phyloP scores from a whole-genome alignment of 2,329 filamentous ascomycete genomes.

The Boeremia exigua region DNA sequence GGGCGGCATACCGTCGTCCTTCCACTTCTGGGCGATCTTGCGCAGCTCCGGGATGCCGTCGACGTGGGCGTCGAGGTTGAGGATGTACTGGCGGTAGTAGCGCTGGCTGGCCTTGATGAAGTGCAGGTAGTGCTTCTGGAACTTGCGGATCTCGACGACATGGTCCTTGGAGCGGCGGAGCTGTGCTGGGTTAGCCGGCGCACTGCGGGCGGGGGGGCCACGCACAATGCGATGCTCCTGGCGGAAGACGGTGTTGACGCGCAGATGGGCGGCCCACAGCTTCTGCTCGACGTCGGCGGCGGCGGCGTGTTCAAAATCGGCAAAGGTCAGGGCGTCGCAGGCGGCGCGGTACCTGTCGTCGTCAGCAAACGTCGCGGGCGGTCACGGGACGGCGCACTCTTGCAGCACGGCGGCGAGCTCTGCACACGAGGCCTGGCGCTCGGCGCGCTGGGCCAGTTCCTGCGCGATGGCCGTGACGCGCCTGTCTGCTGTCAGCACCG shows the following conservation, averaged over 20 bases:
- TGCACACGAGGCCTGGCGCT: slow-evolving; percentile 57
- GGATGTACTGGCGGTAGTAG: slow-evolving; percentile 87
- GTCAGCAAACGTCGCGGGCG: slow-evolving; percentile 25
- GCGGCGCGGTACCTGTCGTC: slow-evolving; percentile 68
- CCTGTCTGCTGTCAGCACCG: slow-evolving; percentile 39
- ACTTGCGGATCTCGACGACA: slow-evolving; percentile 72
- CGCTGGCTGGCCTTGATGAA: slow-evolving; percentile 88
- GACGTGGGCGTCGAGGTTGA: slow-evolving; percentile 70
- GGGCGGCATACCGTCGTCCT: slow-evolving; percentile 40
- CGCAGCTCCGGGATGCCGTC: slow-evolving; percentile 64
- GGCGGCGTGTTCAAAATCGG: slow-evolving; percentile 71
- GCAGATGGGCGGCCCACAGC: slow-evolving; percentile 80
- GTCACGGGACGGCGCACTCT: slow-evolving; percentile 34
- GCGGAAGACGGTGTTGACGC: slow-evolving; percentile 80
- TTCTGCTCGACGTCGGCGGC: slow-evolving; percentile 69
- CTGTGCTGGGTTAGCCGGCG: slow-evolving; percentile 29
- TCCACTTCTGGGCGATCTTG: slow-evolving; percentile 58
- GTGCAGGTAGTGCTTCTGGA: slow-evolving; percentile 79
- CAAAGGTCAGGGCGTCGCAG: slow-evolving; percentile 75
- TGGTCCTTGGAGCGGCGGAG: slow-evolving; percentile 59
- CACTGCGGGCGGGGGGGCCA: not conserved
- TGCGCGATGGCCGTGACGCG: slow-evolving; percentile 57
- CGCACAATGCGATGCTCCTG: slow-evolving; percentile 55
- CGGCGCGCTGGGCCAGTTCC: slow-evolving; percentile 57
- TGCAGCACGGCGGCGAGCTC: slow-evolving; percentile 54